A percentile compares a stretch with the other conserved stretches of the same genome.
Evolutionary conservation across 768 basidiomycete genomes (phyloP).

Genomic region (Russula compacta): DNA sequence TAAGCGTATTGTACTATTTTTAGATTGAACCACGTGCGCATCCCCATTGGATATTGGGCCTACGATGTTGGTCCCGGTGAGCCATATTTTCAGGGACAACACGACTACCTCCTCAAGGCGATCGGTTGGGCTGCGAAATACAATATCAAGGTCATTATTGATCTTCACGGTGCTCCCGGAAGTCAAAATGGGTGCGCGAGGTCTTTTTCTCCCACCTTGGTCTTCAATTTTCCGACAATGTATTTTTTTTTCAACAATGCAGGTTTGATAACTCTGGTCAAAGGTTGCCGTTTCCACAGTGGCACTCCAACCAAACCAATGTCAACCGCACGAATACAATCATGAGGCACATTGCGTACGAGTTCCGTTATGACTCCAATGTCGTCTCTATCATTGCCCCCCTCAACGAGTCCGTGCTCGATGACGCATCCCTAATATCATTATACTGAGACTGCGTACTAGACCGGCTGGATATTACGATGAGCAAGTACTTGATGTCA

Average conservation of each 20-base stretch:
- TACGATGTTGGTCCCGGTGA: slow-evolving; percentile 72
- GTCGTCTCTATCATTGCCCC: slow-evolving; percentile 65
- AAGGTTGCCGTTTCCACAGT: slow-evolving; percentile 47
- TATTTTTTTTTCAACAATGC: not conserved
- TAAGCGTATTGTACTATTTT: not conserved
- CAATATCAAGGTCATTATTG: slow-evolving; percentile 74
- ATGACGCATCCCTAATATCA: not conserved
- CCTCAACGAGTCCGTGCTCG: slow-evolving; percentile 56
- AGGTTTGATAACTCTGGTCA: slow-evolving; percentile 83
- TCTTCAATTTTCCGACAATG: not conserved
- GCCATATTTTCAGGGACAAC: slow-evolving; percentile 71
- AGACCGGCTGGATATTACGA: slow-evolving; percentile 72
- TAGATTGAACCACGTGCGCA: slow-evolving; percentile 73
- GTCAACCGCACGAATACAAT: slow-evolving; percentile 58
- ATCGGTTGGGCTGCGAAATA: slow-evolving; percentile 60
- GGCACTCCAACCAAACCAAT: slow-evolving; percentile 61
- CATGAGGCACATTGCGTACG: slow-evolving; percentile 51
- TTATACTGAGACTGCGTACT: not conserved
- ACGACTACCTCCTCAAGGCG: slow-evolving; percentile 58
- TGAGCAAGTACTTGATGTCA: slow-evolving; percentile 38
- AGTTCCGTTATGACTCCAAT: slow-evolving; percentile 43
- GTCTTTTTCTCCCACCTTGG: not conserved
- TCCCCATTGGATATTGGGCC: slow-evolving; percentile 89
- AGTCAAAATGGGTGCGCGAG: slow-evolving; percentile 65
- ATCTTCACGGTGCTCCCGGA: slow-evolving; percentile 64